These are phyloP conservation scores for Salix exigua DNA, from an alignment of 345 rosid genomes.

Conservation along the genomic window DNA sequence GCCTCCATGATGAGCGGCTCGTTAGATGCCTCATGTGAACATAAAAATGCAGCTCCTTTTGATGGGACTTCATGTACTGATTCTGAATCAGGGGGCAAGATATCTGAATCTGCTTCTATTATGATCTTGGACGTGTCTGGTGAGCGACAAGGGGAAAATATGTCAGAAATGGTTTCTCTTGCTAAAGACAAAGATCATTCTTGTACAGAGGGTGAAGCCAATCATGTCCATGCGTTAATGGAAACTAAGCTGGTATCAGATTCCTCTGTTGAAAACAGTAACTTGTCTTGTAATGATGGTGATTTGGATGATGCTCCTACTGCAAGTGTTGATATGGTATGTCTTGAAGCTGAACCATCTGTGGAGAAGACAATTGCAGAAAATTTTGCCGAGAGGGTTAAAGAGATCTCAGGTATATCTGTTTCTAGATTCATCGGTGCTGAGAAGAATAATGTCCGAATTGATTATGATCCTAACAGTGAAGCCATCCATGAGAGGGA, in stretches of 20 bases:
- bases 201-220: conserved; percentile 1
- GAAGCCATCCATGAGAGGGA: conserved; percentile 1
- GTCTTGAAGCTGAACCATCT: conserved; percentile 6
- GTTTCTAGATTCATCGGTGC: not conserved
- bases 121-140: conserved; percentile 1
- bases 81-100: conserved; percentile 17
- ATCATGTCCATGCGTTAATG: not conserved
- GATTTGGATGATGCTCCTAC: not conserved
- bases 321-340: conserved; percentile 9
- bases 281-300: not conserved
- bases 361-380: conserved; percentile 2
- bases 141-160: not conserved
- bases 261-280: conserved; percentile 1
- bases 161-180: not conserved
- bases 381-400: not conserved
- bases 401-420: conserved; percentile 2
- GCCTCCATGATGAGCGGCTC: not conserved
- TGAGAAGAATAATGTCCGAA: conserved; percentile 1
- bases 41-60: conserved; percentile 15
- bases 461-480: conserved; percentile 1
- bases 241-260: conserved; percentile 5
- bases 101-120: conserved; percentile 15
- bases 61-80: conserved; percentile 21
- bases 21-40: conserved; percentile 29
- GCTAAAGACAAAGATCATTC: not conserved